Conservation (phyloP, 768 basidiomycete species). For the Panus rudis region DNA sequence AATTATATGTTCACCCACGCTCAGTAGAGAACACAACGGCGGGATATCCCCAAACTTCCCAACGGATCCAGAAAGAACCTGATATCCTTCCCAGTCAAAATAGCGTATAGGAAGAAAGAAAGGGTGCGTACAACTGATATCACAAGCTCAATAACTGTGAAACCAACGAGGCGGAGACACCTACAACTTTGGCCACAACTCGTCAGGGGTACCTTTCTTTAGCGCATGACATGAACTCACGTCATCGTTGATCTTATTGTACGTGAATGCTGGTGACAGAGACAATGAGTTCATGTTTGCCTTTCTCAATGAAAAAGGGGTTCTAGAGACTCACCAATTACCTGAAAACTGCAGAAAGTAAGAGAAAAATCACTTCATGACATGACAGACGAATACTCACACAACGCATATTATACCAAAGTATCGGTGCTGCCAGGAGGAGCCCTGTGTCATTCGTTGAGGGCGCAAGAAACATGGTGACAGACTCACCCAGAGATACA, state of each 20-base stretch:
- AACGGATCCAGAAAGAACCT: constrained; percentile 24
- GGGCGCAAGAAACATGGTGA: background rate
- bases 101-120: background rate
- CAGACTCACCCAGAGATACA: constrained; percentile 22
- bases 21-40: constrained; percentile 15
- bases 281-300: background rate
- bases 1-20: constrained; percentile 3
- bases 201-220: background rate
- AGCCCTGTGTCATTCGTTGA: background rate
- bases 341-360: constrained; percentile 8
- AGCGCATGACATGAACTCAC: background rate
- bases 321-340: constrained; percentile 7
- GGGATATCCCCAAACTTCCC: constrained; percentile 22
- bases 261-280: background rate
- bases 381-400: constrained; percentile 11
- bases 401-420: constrained; percentile 21
- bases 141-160: background rate
- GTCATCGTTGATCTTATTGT: background rate
- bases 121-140: background rate
- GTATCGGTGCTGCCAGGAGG: constrained; percentile 20
- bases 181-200: background rate
- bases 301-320: too few species aligned
- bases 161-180: background rate
- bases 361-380: background rate
- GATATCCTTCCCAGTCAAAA: background rate